These are phyloP conservation scores for Tanozyma kutaoensis DNA, from an alignment of 805 yeast genomes.

Conservation along the genomic window DNA sequence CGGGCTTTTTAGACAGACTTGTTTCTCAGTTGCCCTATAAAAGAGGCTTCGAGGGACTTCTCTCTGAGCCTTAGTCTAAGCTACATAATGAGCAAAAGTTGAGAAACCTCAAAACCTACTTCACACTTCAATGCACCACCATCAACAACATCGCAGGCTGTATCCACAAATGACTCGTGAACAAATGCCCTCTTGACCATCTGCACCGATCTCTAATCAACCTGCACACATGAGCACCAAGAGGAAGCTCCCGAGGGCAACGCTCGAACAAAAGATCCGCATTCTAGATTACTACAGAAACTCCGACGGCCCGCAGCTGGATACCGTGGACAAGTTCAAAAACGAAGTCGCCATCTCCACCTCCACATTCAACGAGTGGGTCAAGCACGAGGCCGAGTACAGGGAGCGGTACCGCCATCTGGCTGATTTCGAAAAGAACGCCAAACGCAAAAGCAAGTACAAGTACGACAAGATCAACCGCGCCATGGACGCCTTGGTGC, in stretches of 20 bases:
- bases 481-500: constrained; percentile 44
- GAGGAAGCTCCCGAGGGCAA: constrained; percentile 32
- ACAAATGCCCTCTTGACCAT: too few species aligned
- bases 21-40: too few species aligned
- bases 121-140: too few species aligned
- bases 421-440: constrained; percentile 14
- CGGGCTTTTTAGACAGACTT: too few species aligned
- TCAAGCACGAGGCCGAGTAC: constrained; percentile 38
- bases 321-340: constrained; percentile 39
- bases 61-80: too few species aligned
- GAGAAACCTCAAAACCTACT: too few species aligned
- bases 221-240: too few species aligned
- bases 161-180: too few species aligned
- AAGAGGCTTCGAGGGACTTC: too few species aligned
- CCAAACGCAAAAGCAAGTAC: constrained; percentile 34
- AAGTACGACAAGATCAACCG: constrained; percentile 45
- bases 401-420: constrained; percentile 29
- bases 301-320: constrained; percentile 40
- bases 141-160: too few species aligned
- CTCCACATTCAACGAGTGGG: constrained; percentile 49
- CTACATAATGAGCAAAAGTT: too few species aligned
- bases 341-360: constrained; percentile 42
- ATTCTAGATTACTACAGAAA: constrained; percentile 38
- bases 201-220: too few species aligned
- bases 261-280: constrained; percentile 44